Base-by-base conservation (phyloP, 306 rosid species). In the Pyrus pyrifolia region DNA sequence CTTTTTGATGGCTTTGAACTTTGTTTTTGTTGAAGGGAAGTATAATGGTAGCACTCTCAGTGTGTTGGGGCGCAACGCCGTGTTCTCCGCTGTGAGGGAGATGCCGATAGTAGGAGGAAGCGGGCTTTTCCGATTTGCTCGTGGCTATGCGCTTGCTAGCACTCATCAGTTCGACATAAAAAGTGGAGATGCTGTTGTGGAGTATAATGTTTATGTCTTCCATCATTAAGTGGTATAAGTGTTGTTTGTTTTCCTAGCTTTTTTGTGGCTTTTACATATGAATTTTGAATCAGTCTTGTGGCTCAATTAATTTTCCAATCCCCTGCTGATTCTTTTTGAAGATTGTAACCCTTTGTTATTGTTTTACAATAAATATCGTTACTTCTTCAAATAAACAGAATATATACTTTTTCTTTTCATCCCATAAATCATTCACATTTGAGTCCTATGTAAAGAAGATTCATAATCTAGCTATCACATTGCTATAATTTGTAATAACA, bases 51-150 rank as follows among this genome's bases (percentile, higher is more conserved):
- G 97, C 53, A 72, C 6, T 14, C 77, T 92, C 8, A 88, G 91
- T 42, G 74, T 92, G n/a, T 25, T 89, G 80, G 97, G 97, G 8
- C 79, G 91, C 55, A 89, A 89, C 68, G 27, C 78, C 10, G 70
- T 78, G 9, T 21, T 35, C 0, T 79, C 86, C 4, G 46, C 59
- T 15, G 87, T 85, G 27, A 86, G 93, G 57, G 97, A 89, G 82
- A 81, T 92, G 90, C 90, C 93, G 10, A 70, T 92, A 2, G 90
- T 92, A 6, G 97, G 97, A 53, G 93, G 96, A 0, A 91, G 85
- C 0, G 96, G 96, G 12, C 71, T 71, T 30, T 91, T 93, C 81
- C 83, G 90, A 42, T 93, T 91, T 35, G 96, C 96, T 1, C 89
- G 89, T 17, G 98, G 98, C 3, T 91, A 79, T 69, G 88, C 87